These are phyloP conservation scores for Curvularia sp. DNA, from an alignment of 2,329 filamentous ascomycete genomes.

Conservation along the genomic window DNA sequence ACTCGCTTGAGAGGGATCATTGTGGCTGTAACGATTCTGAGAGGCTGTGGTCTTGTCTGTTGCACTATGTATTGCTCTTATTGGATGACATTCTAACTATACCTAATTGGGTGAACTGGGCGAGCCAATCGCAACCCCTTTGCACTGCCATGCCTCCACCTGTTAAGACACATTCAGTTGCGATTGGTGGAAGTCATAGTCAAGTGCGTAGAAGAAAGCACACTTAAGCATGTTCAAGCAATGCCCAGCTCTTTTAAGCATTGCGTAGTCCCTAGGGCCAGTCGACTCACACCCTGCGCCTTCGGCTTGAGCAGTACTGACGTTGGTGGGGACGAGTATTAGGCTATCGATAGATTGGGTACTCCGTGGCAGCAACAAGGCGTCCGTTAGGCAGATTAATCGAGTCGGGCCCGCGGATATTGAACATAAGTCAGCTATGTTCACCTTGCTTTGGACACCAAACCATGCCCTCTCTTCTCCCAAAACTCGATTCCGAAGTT, in stretches of 20 bases:
- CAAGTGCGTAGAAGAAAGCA: not conserved
- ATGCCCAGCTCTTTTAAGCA: conserved; percentile 1
- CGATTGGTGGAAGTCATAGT: conserved; percentile 12
- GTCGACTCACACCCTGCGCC: not conserved
- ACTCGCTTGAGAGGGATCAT: not conserved
- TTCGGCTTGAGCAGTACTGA: not conserved
- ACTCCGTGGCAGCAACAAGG: not conserved
- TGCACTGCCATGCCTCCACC: not conserved
- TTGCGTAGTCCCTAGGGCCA: not conserved
- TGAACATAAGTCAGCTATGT: not conserved
- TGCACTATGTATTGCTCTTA: not conserved
- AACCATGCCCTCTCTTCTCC: not conserved
- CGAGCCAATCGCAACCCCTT: conserved; percentile 29
- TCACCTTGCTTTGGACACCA: not conserved
- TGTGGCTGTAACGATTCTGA: conserved; percentile 7
- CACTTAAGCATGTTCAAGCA: conserved; percentile 4
- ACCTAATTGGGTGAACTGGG: conserved; percentile 22
- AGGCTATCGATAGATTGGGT: not conserved
- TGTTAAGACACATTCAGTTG: not conserved
- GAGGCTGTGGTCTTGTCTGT: not conserved
- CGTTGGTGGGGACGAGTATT: no score
- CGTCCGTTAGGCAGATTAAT: not conserved
- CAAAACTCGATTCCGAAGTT: not conserved
- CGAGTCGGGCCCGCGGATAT: no score
- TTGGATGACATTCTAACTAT: conserved; percentile 5